Evolutionary conservation across 2,329 filamentous ascomycete genomes (phyloP), one percentile per base, ranked within the genome.

Genomic region (Trichoderma brevicompactum): DNA sequence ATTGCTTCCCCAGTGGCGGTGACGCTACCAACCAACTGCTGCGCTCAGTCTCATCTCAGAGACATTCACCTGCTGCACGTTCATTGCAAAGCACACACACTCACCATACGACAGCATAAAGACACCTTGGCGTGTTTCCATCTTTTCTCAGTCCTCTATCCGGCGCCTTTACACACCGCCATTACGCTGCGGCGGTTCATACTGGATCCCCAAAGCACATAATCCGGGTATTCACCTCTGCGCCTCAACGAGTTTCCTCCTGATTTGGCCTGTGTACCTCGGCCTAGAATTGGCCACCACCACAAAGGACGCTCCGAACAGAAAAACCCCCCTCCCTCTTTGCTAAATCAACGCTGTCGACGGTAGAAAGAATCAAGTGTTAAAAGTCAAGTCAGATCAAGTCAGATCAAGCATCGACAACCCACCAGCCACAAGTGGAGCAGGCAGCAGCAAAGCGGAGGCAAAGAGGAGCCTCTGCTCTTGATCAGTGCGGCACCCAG

Each of bases 401-500:
- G 23, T 28, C 23, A 28, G 23, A 28, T 28, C 23, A 5, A 28
- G 23, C 23, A 28, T 28, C 23, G 23, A 28, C 23, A 28, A 28
- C 23, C 23, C 23, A 5, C 23, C 23, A 44, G n/a, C 48, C 46
- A 40, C 23, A 3, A 52, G 59, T 62, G 59, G 59, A 62, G 48
- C 59, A 62, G 44, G 23, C 36, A 38, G 59, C 59, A 36, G 23
- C 59, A 63, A 53, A 63, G 60, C 60, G 48, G 49, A 63, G 49
- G 48, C 59, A 53, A 53, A 34, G 32, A 44, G n/a, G 48, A 62
- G 60, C 32, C 36, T 13, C 46, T 63, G 48, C 48, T 63, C 49
- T 63, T 63, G 60, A 54, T 46, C 60, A 63, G 60, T 63, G 60
- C 46, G 58, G 40, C 48, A 40, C 38, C 60, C 60, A 63, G 60